These are phyloP conservation scores for Gloeostereum incarnatum DNA, from an alignment of 768 basidiomycete species.

Conservation along the genomic window DNA sequence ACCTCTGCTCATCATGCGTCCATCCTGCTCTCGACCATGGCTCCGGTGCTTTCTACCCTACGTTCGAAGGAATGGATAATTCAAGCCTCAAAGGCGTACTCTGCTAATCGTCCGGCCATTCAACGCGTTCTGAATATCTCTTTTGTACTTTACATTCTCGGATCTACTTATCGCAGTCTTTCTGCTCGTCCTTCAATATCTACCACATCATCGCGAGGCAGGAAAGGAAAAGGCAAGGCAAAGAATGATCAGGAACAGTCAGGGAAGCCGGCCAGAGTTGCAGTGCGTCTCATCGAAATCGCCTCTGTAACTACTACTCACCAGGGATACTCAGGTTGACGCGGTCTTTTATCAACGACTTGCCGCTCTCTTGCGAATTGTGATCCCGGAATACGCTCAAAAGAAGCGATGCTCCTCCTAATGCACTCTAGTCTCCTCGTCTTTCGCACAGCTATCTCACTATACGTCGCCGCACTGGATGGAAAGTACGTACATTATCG, in stretches of 20 bases:
- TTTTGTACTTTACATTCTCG: conserved; percentile 66
- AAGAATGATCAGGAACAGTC: conserved; percentile 19
- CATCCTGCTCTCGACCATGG: conserved; percentile 14
- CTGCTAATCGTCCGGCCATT: conserved; percentile 55
- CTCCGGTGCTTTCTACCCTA: conserved; percentile 21
- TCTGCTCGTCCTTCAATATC: conserved; percentile 38
- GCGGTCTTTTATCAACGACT: conserved; percentile 84
- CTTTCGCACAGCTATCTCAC: conserved; percentile 81
- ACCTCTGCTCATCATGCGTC: neutral
- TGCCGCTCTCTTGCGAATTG: conserved; percentile 68
- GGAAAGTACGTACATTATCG: conserved; percentile 53
- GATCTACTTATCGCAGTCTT: conserved; percentile 51
- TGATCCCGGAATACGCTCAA: conserved; percentile 76
- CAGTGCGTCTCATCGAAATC: conserved; percentile 34
- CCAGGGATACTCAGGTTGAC: conserved; percentile 53
- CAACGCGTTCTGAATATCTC: conserved; percentile 62
- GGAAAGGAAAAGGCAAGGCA: conserved; percentile 26
- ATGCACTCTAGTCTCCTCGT: conserved; percentile 88
- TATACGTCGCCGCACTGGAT: conserved; percentile 92
- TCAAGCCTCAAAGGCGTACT: conserved; percentile 42
- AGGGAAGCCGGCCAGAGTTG: conserved; percentile 51
- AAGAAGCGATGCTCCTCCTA: conserved; percentile 78
- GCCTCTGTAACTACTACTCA: conserved; percentile 1
- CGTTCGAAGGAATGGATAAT: conserved; percentile 28
- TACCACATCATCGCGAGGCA: conserved; percentile 12